phyloP scores from a whole-genome alignment of 208 protist species.

The Leishmania tarentolae region DNA sequence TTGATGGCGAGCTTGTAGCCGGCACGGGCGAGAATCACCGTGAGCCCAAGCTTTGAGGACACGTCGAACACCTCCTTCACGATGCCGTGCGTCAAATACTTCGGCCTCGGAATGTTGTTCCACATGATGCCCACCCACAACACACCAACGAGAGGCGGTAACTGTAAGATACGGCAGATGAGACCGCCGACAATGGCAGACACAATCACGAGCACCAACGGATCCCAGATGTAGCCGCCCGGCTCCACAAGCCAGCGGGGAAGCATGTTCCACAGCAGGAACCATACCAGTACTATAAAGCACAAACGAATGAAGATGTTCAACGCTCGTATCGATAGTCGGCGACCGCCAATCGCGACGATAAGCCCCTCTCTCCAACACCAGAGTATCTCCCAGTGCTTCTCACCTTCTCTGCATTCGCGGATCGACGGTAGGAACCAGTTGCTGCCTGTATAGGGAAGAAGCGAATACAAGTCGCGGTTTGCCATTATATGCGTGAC shows the following conservation, averaged over 20 bases:
- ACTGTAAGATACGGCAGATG: slow-evolving; percentile 71
- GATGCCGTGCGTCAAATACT: slow-evolving; percentile 70
- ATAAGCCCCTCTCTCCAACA: slow-evolving; percentile 44
- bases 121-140: slow-evolving; percentile 83
- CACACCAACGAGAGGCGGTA: slow-evolving; percentile 80
- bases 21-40: slow-evolving; percentile 72
- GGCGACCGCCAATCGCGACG: slow-evolving; percentile 53
- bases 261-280: slow-evolving; percentile 68
- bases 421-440: slow-evolving; percentile 75
- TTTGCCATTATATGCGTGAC: slow-evolving; percentile 56
- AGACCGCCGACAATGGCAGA: slow-evolving; percentile 67
- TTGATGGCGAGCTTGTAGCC: slow-evolving; percentile 73
- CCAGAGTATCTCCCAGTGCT: slow-evolving; percentile 51
- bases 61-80: slow-evolving; percentile 56
- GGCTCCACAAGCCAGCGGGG: slow-evolving; percentile 61
- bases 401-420: slow-evolving; percentile 42
- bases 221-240: slow-evolving; percentile 81
- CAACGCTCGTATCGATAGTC: slow-evolving; percentile 51
- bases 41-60: slow-evolving; percentile 68
- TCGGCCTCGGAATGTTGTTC: slow-evolving; percentile 72
- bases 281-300: slow-evolving; percentile 70
- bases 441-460: slow-evolving; percentile 73
- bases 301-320: slow-evolving; percentile 66
- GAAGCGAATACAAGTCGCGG: slow-evolving; percentile 70
- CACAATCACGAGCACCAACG: slow-evolving; percentile 59